phyloP scores from a whole-genome alignment of 805 yeast species.

The Zygosaccharomyces siamensis region DNA sequence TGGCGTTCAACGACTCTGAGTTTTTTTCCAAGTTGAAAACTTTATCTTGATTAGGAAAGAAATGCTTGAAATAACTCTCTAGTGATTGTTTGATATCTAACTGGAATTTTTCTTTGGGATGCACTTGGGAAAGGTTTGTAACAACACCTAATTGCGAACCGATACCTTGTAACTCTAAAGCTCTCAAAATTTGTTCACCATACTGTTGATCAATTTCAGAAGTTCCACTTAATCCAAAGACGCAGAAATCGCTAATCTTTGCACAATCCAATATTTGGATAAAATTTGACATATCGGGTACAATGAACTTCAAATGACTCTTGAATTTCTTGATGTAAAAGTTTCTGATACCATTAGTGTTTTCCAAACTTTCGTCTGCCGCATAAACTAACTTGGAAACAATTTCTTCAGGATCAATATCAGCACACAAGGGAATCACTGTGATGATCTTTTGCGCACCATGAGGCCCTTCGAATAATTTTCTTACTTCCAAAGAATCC shows the following conservation, averaged over 20 bases:
- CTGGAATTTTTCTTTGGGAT: conserved; percentile 72
- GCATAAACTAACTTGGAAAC: conserved; percentile 42
- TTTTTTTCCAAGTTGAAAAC: conserved; percentile 62
- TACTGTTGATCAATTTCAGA: conserved; percentile 71
- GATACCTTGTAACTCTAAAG: conserved; percentile 88
- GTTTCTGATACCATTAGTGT: conserved; percentile 46
- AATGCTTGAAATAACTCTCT: conserved; percentile 62
- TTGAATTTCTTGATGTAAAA: conserved; percentile 62
- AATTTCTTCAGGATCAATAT: conserved; percentile 54
- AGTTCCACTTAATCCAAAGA: conserved; percentile 84
- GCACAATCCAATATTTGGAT: conserved; percentile 77
- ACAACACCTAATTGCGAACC: conserved; percentile 76
- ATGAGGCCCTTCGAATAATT: conserved; percentile 69
- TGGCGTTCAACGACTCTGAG: conserved; percentile 67
- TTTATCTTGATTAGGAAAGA: conserved; percentile 76
- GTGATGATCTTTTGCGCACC: conserved; percentile 85
- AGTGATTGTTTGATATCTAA: conserved; percentile 61
- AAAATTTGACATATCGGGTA: conserved; percentile 66
- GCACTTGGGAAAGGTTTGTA: conserved; percentile 62
- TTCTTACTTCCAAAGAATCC: conserved; percentile 53
- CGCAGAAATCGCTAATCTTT: conserved; percentile 80
- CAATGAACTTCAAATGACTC: conserved; percentile 62
- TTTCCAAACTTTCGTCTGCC: conserved; percentile 29
- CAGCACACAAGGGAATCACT: conserved; percentile 71
- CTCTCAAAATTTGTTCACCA: conserved; percentile 88